Evolutionary conservation across 2,329 filamentous ascomycete species (phyloP), one percentile per base, ranked within the genome.

Genomic region (Trichoderma koningii): DNA sequence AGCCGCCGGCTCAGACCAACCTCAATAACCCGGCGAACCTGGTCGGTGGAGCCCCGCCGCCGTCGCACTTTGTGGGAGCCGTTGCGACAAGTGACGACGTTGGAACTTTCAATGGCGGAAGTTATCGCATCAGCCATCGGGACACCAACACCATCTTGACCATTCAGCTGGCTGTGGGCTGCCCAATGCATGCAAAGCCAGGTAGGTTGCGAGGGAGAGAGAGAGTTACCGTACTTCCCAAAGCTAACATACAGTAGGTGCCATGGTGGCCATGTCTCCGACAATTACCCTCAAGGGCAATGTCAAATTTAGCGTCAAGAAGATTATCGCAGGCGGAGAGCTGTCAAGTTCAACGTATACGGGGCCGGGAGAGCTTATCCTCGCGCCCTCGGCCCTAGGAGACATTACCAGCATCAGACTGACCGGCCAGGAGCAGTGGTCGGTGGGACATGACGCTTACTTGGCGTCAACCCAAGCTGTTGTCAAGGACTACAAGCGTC

Each of bases 21-120:
- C 68, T 48, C 14, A 48, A 23, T 55, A 66, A 66, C 38, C 69
- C 75, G 17, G 69, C 74, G 30, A 75, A 76, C 68, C 73, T 78
- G 52, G 72, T 76, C 21, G 73, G 74, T 12, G 76, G 76, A 30
- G 80, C 78, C 4, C 81, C 79, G 12, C 73, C 77, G 7, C 76
- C 79, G 17, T 76, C 78, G 38, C 84, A 89, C 65, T 93, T 94
- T 68, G 75, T 82, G 6, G 91, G 66, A 42, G 80, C 89, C 0
- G 83, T 85, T 0, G 80, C 88, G 0, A 83, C 84, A 0, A 81
- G 87, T 34, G 95, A 98, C 76, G 93, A 97, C 70, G 87, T 96
- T 1, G 95, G 95, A n/a, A 95, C 90, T 0, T 99, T 98, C 81
- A 98, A 98, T 74, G 95, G 95, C 17, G 95, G 95, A 14, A 94